Evolutionary conservation across 176 grass and related monocot species (phyloP), one percentile per base, ranked within the genome.

Genomic region (Cenchrus fungigraminus): DNA sequence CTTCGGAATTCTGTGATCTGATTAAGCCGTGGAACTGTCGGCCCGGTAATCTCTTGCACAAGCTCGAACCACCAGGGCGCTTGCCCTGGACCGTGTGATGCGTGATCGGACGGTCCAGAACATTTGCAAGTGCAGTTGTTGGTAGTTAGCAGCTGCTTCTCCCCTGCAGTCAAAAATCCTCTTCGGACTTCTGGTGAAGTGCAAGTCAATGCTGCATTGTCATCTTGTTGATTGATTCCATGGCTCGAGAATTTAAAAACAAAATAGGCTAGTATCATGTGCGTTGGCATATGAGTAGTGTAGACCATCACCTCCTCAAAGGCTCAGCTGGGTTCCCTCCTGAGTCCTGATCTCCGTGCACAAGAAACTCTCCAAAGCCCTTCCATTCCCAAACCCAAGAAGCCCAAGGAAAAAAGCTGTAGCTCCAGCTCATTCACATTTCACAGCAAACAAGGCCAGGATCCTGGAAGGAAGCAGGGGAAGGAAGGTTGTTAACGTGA

Each of bases 131-230:
- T 12, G 32, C 19, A 81, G 20, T 16, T 16, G 12, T 29, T n/a
- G 20, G 57, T 82, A 16, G 1, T 54, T 9, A 77, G 20, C 44
- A 54, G 44, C 9, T 14, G 53, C 32, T 70, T 77, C 57, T 65
- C 49, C 8, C 10, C 57, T 60, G 79, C 28, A 44, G 65, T 14
- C 3, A 78, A 60, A 72, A 60, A 42, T 22, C 53, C 28, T 44
- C 37, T 65, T 73, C 0, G 28, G 3, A 65, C 37, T 65, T 73
- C 0, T 28, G 3, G 73, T 12, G 71, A 65, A 65, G 29, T 80
- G 82, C 20, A 82, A 66, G 88, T 90, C 84, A 90, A 78, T 78
- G 87, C 28, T 14, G 19, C 56, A 78, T 25, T 84, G 56, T 29
- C 74, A 55, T 86, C 57, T 67, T 66, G 56, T 31, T 50, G 32